These are phyloP conservation scores for Coniella vitis DNA, from an alignment of 2,329 filamentous ascomycete genomes.

Conservation along the genomic window DNA sequence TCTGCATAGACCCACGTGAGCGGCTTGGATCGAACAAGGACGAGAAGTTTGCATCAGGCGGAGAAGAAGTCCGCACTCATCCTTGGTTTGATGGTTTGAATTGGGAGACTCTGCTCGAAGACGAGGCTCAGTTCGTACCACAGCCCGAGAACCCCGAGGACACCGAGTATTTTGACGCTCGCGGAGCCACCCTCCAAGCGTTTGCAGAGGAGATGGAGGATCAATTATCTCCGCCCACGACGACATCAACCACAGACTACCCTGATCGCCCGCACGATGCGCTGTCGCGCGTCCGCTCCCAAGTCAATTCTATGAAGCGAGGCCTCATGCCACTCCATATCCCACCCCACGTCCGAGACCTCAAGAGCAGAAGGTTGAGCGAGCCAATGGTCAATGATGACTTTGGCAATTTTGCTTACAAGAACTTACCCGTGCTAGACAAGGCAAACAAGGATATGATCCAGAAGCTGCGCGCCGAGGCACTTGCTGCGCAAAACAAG, in stretches of 20 bases:
- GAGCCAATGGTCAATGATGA: conserved; percentile 86
- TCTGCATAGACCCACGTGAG: conserved; percentile 75
- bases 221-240: conserved; percentile 66
- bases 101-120: conserved; percentile 87
- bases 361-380: conserved; percentile 79
- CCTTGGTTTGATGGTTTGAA: conserved; percentile 82
- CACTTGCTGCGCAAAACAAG: conserved; percentile 62
- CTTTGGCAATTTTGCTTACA: conserved; percentile 94
- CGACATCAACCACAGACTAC: conserved; percentile 67
- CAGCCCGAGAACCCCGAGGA: conserved; percentile 91
- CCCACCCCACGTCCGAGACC: conserved; percentile 88
- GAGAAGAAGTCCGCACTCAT: conserved; percentile 84
- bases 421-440: conserved; percentile 91
- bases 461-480: conserved; percentile 88
- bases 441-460: conserved; percentile 99
- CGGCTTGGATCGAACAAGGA: conserved; percentile 80
- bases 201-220: conserved; percentile 95
- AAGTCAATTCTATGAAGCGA: conserved; percentile 82
- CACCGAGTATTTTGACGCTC: conserved; percentile 92
- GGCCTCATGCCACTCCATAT: conserved; percentile 94
- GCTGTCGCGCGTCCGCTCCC: conserved; percentile 77
- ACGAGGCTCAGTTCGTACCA: conserved; percentile 92
- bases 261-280: conserved; percentile 90
- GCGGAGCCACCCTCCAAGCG: conserved; percentile 84
- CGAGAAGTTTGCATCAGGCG: conserved; percentile 75